Evolutionary conservation across 1,284 basidiomycete genomes (phyloP), one percentile per base, ranked within the genome.

Genomic region (Fistulinella cinereoalba): DNA sequence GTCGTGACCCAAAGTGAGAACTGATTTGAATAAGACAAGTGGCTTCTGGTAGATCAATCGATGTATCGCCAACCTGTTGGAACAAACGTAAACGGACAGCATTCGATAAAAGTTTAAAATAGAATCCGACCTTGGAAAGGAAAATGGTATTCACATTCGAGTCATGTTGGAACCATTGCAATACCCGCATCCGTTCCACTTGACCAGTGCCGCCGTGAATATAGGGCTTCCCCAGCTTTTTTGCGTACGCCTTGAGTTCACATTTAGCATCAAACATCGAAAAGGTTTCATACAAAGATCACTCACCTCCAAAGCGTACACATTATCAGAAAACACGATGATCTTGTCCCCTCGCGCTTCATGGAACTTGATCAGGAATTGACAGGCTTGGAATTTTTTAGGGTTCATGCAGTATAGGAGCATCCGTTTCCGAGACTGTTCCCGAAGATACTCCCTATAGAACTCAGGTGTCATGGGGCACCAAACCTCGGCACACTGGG

Each of bases 381-480:
- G 97, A 65, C 94, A 97, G 5, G 96, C 95, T 69, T 99, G 97
- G 68, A 99, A 97, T 74, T 99, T 99, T 67, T 91, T 92, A 19
- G 97, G 97, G 65, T 99, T 99, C 97, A 99, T 99, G 75, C 94
- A 98, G 67, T 98, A 98, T 12, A 99, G 77, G 25, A 99, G 77
- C 82, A 97, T 97, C 56, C 92, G 85, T 68, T 97, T 97, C 47
- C 97, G 80, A 31, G 88, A 89, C 66, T 90, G 87, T 67, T 95
- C 92, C 52, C 92, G 81, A 52, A 99, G 78, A 65, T 99, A 99
- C 71, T 99, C 96, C 58, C 92, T 86, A 68, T 99, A 99, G 67
- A 99, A 99, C 66, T 99, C 95, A n/a, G 97, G 96, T 25, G 97
- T 97, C 97, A 99, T 99, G 9, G 94, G 92, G 64, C 97, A 99